Base-by-base conservation (phyloP, 305 asterid species). In the Andrographis paniculata region DNA sequence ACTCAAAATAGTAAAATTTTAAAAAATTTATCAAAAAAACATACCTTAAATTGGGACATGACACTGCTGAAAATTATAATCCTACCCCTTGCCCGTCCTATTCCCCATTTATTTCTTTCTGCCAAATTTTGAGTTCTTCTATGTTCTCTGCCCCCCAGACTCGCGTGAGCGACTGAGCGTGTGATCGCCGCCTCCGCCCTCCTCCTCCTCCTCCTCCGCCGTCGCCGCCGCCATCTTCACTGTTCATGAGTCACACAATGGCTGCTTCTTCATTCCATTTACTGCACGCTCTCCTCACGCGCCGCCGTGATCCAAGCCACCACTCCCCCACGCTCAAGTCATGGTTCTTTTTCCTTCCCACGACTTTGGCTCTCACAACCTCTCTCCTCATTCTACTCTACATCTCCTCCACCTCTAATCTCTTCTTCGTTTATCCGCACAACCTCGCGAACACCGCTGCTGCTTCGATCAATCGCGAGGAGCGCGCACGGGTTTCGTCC, bases 321-420 rank as follows among this genome's bases (percentile, higher is more conserved):
- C 58, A 56, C 20, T 9, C 48, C 22, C 59, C 42, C 61, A 45
- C 70, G 4, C 58, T 68, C 33, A 80, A 63, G 53, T 52, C 68
- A 22, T 35, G 63, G 19, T 72, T 84, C 69, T 63, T 73, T 43
- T 61, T 79, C 50, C 47, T 84, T 59, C 94, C 83, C 47, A 70
- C 85, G 11, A 64, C 84, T 64, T 70, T 84, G 61, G 83, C 87
- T 73, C 82, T 88, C 36, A 48, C 76, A 36, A 77, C 93, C 45
- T 75, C 78, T 48, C 74, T 80, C 31, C 69, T 68, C 63, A 67
- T 82, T 60, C 62, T 84, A 33, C 70, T 77, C 65, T 84, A 84
- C 61, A 73, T 79, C 55, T 74, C 77, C 46, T 80, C 74, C 49
- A 80, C 88, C 48, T 80, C 95, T 30, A 71, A 59, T 56, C 55